Evolutionary conservation across 169 alveolate genomes (phyloP).

Genomic region (Eimeria mitis): DNA sequence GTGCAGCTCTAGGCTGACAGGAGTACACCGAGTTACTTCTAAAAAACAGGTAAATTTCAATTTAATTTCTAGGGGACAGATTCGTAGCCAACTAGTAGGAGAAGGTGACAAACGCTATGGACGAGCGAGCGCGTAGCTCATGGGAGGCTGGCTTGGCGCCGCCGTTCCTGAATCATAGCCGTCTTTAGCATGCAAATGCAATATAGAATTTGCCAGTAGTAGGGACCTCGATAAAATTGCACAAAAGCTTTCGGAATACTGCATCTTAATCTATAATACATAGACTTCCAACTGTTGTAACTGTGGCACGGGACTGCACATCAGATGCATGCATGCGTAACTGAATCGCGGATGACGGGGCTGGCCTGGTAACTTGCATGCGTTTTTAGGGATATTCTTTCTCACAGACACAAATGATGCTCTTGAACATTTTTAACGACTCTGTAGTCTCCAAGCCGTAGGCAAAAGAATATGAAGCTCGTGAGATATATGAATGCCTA

Average conservation of each 20-base stretch:
- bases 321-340: conserved; percentile 62
- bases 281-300: neutral
- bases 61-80: neutral
- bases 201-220: neutral
- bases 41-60: neutral
- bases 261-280: neutral
- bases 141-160: neutral
- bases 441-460: neutral
- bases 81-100: neutral
- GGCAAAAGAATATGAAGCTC: neutral
- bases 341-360: conserved; percentile 14
- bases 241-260: neutral
- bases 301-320: conserved; percentile 13
- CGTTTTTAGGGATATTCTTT: neutral
- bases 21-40: neutral
- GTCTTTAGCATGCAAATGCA: neutral
- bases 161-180: neutral
- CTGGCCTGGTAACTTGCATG: conserved; percentile 18
- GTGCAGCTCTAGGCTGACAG: neutral
- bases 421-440: neutral
- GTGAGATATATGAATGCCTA: neutral
- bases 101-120: neutral
- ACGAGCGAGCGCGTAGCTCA: neutral
- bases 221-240: neutral
- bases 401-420: neutral